These are phyloP conservation scores for Asterophora lycoperdoides DNA, from an alignment of 768 basidiomycete genomes.

Conservation along the genomic window DNA sequence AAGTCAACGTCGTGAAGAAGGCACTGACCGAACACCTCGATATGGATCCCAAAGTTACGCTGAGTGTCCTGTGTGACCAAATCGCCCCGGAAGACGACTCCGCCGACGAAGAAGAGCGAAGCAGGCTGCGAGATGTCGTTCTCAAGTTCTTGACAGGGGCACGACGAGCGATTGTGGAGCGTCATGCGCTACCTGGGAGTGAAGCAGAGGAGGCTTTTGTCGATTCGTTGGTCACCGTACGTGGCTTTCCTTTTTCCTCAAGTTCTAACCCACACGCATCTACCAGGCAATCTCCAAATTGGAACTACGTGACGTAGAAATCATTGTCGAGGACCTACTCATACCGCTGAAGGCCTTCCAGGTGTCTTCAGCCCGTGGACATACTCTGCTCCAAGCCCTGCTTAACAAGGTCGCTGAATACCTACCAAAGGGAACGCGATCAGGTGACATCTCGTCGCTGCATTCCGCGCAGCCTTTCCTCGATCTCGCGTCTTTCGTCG, in stretches of 20 bases:
- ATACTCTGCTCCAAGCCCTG: constrained; percentile 31
- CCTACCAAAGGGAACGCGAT: constrained; percentile 11
- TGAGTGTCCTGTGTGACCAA: constrained; percentile 70
- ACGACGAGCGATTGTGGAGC: constrained; percentile 39
- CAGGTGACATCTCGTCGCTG: constrained; percentile 28
- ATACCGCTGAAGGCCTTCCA: constrained; percentile 43
- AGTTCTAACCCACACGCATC: background rate
- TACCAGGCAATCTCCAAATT: constrained; percentile 49
- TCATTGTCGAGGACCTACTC: constrained; percentile 53
- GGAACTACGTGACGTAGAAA: constrained; percentile 34
- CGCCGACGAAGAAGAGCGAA: constrained; percentile 54
- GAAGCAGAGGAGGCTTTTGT: constrained; percentile 46
- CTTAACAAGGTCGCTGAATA: constrained; percentile 14
- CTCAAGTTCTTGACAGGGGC: constrained; percentile 54
- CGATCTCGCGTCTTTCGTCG: constrained; percentile 41
- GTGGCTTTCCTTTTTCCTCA: constrained; percentile 13
- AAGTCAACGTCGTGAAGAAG: constrained; percentile 56
- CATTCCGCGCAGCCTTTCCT: constrained; percentile 39
- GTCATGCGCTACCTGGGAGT: constrained; percentile 39
- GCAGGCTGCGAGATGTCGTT: constrained; percentile 53
- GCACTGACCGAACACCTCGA: constrained; percentile 61
- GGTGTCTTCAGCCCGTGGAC: constrained; percentile 28
- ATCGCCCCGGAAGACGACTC: constrained; percentile 47
- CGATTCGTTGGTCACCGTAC: constrained; percentile 46
- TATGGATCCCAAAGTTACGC: constrained; percentile 54